Conservation (phyloP, 225 moss, liverwort and hornwort species). For the Sphagnum contortum region DNA sequence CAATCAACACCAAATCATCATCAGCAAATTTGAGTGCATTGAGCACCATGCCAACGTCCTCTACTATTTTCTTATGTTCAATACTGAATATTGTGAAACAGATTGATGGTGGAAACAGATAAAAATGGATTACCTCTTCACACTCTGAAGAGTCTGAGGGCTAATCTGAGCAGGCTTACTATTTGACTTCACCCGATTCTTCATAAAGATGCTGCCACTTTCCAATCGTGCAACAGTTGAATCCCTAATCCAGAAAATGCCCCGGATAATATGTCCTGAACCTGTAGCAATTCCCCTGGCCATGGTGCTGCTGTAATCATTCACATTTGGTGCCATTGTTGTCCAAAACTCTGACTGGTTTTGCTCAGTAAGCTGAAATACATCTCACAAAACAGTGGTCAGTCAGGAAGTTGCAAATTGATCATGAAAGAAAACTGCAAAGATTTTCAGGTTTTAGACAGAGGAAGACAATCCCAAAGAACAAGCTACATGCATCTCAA, state of each 20-base stretch:
- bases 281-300: conserved; percentile 34
- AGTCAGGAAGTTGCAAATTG: too few species aligned
- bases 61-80: too few species aligned
- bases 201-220: conserved; percentile 22
- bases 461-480: too few species aligned
- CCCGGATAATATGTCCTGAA: conserved; percentile 43
- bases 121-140: conserved; percentile 19
- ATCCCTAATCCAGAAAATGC: conserved; percentile 44
- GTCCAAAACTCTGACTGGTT: conserved; percentile 4
- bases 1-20: too few species aligned
- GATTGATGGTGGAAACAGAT: too few species aligned
- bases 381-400: too few species aligned
- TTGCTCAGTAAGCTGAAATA: not conserved
- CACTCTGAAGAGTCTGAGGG: conserved; percentile 14
- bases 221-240: conserved; percentile 20
- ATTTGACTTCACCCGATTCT: conserved; percentile 20
- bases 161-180: conserved; percentile 22
- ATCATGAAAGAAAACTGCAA: too few species aligned
- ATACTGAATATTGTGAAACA: too few species aligned
- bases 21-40: too few species aligned
- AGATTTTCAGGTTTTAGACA: too few species aligned
- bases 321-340: conserved; percentile 34
- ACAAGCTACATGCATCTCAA: too few species aligned
- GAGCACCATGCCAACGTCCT: too few species aligned
- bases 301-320: conserved; percentile 36